Evolutionary conservation across 1,284 basidiomycete genomes (phyloP), one percentile per base, ranked within the genome.

Genomic region (Tremellales sp.): DNA sequence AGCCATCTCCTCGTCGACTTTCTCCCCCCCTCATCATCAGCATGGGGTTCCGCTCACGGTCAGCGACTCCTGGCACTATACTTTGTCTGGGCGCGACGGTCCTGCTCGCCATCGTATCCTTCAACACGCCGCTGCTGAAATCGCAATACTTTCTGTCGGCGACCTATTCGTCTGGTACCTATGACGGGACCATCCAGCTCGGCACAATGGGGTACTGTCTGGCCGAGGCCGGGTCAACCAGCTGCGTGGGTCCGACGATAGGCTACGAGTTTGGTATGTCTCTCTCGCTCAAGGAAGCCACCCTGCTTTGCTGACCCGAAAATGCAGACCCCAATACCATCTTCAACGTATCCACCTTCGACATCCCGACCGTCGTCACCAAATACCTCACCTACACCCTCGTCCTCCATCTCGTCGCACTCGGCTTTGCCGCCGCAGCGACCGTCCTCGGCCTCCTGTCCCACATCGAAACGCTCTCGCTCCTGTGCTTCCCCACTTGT

Each of bases 301-400:
- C 26, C 18, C n/a, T 43, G 29, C 7, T 21, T 31, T 21, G 28
- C 39, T 45, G 24, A 51, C 37, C 5, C 8, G 3, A 42, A 26
- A 7, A 3, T 5, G 5, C 61, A 91, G 88, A 92, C 62, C 81
- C 90, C 56, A 89, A 91, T 61, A 66, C 73, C 27, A 77, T 93
- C 2, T 80, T 93, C 32, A 85, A 83, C 13, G 78, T 89, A 67
- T 73, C 78, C 2, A 70, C 79, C 19, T 69, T 74, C 56, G 68
- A 87, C 57, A 89, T 93, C 45, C 89, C 90, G 4, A 51, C 56
- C 27, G 53, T 61, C 9, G 58, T 71, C 43, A 84, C 88, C 52
- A 91, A 91, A 76, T 92, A 88, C 84, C 74, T 93, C 61, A 94
- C 90, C 12, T 91, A 91, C 60, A 83, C 82, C 18, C 81, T 94